Evolutionary conservation across 2,329 filamentous ascomycete species (phyloP).

Genomic region (Dothiorella sarmentorum): DNA sequence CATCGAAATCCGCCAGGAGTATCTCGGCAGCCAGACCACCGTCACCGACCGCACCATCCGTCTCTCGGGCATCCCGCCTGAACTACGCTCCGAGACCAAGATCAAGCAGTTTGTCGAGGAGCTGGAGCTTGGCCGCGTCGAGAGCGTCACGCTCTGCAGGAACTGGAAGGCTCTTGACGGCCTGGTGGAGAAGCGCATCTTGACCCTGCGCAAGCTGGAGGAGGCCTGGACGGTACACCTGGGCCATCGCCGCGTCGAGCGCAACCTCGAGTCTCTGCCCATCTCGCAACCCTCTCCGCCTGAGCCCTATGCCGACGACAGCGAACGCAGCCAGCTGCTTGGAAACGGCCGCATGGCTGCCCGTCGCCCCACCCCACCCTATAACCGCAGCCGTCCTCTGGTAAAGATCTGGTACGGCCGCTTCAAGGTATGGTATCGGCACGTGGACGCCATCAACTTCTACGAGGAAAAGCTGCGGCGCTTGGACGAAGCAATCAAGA

Average conservation of each 20-base stretch:
- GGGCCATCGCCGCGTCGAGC: slow-evolving; percentile 53
- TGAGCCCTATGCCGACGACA: slow-evolving; percentile 36
- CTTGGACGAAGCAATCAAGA: slow-evolving; percentile 70
- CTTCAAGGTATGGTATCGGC: slow-evolving; percentile 66
- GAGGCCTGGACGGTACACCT: slow-evolving; percentile 76
- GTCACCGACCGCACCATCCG: slow-evolving; percentile 92
- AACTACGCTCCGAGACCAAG: slow-evolving; percentile 74
- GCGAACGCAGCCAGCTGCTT: slow-evolving; percentile 61
- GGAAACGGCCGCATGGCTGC: slow-evolving; percentile 24
- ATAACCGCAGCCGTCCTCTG: slow-evolving; percentile 57
- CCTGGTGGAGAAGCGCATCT: slow-evolving; percentile 65
- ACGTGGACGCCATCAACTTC: slow-evolving; percentile 88
- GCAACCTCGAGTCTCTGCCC: slow-evolving; percentile 48
- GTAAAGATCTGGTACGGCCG: slow-evolving; percentile 75
- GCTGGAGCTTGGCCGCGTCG: slow-evolving; percentile 83
- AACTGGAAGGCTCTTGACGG: slow-evolving; percentile 81
- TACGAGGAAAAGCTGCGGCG: slow-evolving; percentile 81
- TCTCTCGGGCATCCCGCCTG: slow-evolving; percentile 78
- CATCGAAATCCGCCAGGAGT: slow-evolving; percentile 82
- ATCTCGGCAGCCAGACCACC: slow-evolving; percentile 90
- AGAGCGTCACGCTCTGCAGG: slow-evolving; percentile 79
- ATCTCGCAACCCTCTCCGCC: slow-evolving; percentile 47
- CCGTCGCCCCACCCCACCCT: slow-evolving; percentile 27
- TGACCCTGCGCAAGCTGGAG: slow-evolving; percentile 70
- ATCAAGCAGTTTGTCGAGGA: slow-evolving; percentile 86